These are phyloP conservation scores for Chalaropsis ovoidea DNA, from an alignment of 2,329 filamentous ascomycete genomes.

Conservation along the genomic window DNA sequence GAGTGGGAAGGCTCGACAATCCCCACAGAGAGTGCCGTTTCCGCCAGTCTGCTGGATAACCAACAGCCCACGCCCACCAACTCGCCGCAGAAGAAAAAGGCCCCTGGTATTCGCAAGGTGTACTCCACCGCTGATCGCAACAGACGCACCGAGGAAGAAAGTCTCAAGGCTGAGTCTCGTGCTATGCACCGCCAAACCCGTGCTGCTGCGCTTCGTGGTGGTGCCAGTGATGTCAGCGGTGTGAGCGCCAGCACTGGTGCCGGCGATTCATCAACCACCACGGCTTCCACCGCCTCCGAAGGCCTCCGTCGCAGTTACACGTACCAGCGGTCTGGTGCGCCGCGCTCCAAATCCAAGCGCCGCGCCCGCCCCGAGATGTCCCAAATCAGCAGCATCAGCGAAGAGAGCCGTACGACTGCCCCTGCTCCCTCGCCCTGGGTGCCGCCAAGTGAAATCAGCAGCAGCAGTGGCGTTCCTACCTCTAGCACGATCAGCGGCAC, in stretches of 20 bases:
- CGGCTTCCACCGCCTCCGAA: slow-evolving; percentile 15
- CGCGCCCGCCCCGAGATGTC: slow-evolving; percentile 30
- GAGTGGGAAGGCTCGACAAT: slow-evolving; percentile 65
- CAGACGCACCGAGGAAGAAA: slow-evolving; percentile 43
- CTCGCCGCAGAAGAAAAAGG: slow-evolving; percentile 40
- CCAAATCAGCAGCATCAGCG: slow-evolving; percentile 27
- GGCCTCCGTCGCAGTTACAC: slow-evolving; percentile 42
- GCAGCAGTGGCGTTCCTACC: slow-evolving; percentile 15
- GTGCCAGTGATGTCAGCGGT: slow-evolving; percentile 21
- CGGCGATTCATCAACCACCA: slow-evolving; percentile 13
- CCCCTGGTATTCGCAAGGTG: slow-evolving; percentile 49
- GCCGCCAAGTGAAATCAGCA: slow-evolving; percentile 21
- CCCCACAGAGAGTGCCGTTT: slow-evolving; percentile 55
- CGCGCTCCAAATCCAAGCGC: slow-evolving; percentile 25
- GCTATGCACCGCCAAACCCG: slow-evolving; percentile 47
- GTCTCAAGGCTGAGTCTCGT: slow-evolving; percentile 47
- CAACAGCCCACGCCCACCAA: slow-evolving; percentile 47
- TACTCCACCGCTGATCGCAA: slow-evolving; percentile 51
- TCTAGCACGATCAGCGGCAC: slow-evolving; percentile 25
- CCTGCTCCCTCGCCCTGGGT: background rate
- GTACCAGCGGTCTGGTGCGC: slow-evolving; percentile 38
- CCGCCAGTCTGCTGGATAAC: slow-evolving; percentile 50
- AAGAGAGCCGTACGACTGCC: slow-evolving; percentile 3
- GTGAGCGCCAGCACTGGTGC: slow-evolving; percentile 18
- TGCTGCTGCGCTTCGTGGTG: slow-evolving; percentile 21